Evolutionary conservation across 2,329 filamentous ascomycete genomes (phyloP), one percentile per base, ranked within the genome.

Genomic region (Bipolaris gigantea): DNA sequence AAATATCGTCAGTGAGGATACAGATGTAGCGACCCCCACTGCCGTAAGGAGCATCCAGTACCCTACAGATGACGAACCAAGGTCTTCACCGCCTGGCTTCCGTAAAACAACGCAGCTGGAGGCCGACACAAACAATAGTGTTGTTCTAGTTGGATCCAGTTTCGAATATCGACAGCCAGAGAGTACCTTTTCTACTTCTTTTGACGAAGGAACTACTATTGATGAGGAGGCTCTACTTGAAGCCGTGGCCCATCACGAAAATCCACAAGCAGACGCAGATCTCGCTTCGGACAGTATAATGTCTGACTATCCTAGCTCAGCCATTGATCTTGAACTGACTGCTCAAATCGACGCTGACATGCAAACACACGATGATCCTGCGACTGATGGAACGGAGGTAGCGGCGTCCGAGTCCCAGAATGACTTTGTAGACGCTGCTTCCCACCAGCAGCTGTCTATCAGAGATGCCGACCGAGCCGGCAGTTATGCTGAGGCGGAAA

Each of bases 321-420:
- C 63, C 3, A 59, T 73, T 15, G 71, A 74, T 15, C 34, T 71
- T 15, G 62, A 73, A 41, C 60, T 75, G 18, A 72, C 61, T 33
- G 71, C 71, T 4, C 72, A 75, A 35, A 60, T 75, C 16, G 63
- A 73, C 51, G 67, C 70, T 6, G 72, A 74, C 9, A 67, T 73
- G 44, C 60, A 69, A 23, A 60, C 60, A n/a, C 61, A 64, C 4
- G 44, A 54, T 11, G 48, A 58, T 2, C 47, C 52, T 9, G 49
- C 51, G 45, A 36, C 27, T 3, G 11, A 57, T 23, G 41, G 36
- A 13, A 43, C 50, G 13, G 47, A 48, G 4, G 56, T 59, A 6
- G 49, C 35, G 19, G 49, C 46, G n/a, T 47, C 57, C n/a, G 55
- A 60, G 15, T 69, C 63, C 4, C 61, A 66, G 27, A 60, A 58